phyloP scores from a whole-genome alignment of 441 rosid genomes.

The Euphorbia celastroides region DNA sequence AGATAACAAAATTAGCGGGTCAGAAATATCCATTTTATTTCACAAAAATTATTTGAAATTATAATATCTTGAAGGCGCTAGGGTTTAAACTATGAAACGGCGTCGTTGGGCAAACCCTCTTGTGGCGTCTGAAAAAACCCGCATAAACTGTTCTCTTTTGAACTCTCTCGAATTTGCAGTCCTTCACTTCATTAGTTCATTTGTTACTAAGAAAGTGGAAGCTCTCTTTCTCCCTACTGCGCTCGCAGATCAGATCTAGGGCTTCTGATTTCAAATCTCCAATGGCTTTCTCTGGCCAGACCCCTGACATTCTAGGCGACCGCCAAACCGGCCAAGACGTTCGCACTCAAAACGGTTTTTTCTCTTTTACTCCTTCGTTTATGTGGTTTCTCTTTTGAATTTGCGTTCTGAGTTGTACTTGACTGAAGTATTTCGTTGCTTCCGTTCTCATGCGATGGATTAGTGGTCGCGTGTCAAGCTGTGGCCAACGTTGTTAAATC shows the following conservation, averaged over 20 bases:
- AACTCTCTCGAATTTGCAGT: too few relatives aligned
- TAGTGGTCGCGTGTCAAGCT: slow-evolving; percentile 96
- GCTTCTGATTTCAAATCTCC: slow-evolving; percentile 7
- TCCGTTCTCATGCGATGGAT: neutral
- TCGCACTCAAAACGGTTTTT: slow-evolving; percentile 87
- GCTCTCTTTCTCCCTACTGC: neutral
- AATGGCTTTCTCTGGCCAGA: slow-evolving; percentile 57
- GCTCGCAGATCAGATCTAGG: slow-evolving; percentile 28
- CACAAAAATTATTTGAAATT: too few relatives aligned
- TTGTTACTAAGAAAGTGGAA: too few relatives aligned
- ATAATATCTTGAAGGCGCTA: too few relatives aligned
- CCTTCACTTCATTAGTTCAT: neutral
- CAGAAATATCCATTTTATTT: neutral
- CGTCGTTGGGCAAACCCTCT: slow-evolving; percentile 8
- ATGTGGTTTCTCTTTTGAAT: neutral
- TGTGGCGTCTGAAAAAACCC: neutral
- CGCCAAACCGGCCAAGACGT: slow-evolving; percentile 96
- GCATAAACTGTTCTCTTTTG: neutral
- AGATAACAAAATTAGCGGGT: slow-evolving; percentile 8
- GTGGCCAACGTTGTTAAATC: slow-evolving; percentile 90
- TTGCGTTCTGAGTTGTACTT: too few relatives aligned
- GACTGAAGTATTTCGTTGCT: neutral
- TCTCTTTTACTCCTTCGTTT: neutral
- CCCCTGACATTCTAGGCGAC: slow-evolving; percentile 86
- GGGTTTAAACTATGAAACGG: too few relatives aligned